These are phyloP conservation scores for Thraustotheca clavata DNA, from an alignment of 352 stramenopile species.

Conservation along the genomic window DNA sequence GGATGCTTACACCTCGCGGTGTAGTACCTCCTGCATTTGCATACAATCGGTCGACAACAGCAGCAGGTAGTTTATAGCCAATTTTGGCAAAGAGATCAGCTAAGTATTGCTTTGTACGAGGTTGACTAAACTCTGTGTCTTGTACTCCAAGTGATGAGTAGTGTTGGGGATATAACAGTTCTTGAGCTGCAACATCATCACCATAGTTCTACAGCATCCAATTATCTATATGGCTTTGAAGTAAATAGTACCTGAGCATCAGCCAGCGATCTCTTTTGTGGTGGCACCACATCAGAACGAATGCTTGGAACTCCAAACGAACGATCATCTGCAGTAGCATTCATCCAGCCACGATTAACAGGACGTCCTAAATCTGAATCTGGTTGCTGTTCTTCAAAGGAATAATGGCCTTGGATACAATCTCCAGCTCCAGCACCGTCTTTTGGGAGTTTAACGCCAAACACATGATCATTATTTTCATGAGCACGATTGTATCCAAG, in stretches of 20 bases:
- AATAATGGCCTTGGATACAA: conserved; percentile 82
- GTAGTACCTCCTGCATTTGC: conserved; percentile 45
- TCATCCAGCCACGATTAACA: conserved; percentile 82
- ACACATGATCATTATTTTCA: conserved; percentile 40
- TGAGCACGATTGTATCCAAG: conserved; percentile 27
- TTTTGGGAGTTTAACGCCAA: conserved; percentile 43
- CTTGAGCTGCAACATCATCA: conserved; percentile 67
- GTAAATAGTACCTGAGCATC: conserved; percentile 40
- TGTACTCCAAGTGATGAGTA: conserved; percentile 71
- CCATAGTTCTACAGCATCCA: conserved; percentile 65
- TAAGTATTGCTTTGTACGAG: conserved; percentile 48
- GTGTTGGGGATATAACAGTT: conserved; percentile 78
- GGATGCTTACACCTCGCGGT: conserved; percentile 38
- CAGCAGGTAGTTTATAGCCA: conserved; percentile 36
- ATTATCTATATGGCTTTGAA: neutral
- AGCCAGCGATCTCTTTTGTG: conserved; percentile 64
- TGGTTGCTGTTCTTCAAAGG: conserved; percentile 63
- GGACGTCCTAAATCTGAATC: conserved; percentile 74
- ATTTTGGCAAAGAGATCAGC: conserved; percentile 44
- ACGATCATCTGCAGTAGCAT: conserved; percentile 43
- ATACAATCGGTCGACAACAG: conserved; percentile 69
- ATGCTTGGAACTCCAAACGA: conserved; percentile 82
- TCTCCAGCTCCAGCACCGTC: conserved; percentile 45
- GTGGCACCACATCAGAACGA: conserved; percentile 70
- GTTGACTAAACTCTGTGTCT: conserved; percentile 77